Evolutionary conservation across 495 filamentous ascomycete species (phyloP), one percentile per base, ranked within the genome.

Genomic region (Hamigera avellanea): DNA sequence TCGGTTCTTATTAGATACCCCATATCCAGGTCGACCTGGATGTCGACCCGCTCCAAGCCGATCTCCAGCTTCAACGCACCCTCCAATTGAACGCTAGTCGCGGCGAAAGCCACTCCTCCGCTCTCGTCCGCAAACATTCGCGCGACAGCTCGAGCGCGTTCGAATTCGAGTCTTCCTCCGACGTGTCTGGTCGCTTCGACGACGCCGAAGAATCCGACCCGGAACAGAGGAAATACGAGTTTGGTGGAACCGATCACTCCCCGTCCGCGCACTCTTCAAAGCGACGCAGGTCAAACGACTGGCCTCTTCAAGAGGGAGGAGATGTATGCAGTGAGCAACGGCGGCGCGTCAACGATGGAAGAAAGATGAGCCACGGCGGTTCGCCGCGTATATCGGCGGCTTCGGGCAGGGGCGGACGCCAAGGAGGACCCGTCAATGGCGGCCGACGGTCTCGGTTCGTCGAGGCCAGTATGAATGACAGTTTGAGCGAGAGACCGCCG

Each of bases 401-500:
- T 36, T 36, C 45, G 7, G 43, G 48, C 2, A 52, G 47, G 30
- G 43, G 41, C 12, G 46, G 41, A 5, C 19, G 26, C 21, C 21
- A 23, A 5, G 5, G 9, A 4, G 21, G 21, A 9, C 21, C 21
- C 4, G 21, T 4, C 10, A 30, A 15, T 30, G 42, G 53, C 2
- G 54, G 45, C 29, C 72, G 76, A 8, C 64, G 66, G 10, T 80
- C 76, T 7, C 65, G 72, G 19, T 87, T 87, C 47, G 54, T 78
- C 3, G 82, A 87, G 46, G 82, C 77, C 2, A 81, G 70, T 37
- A 86, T 87, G 81, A 81, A 76, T 50, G 81, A 87, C 52, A 73
- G 78, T 39, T 66, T 70, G 13, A 84, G 79, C 42, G 67, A 79
- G 39, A 73, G 63, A 44, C 82, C 82, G 26, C 82, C 82, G 7